A percentile compares a stretch with the other conserved stretches of the same genome.
Evolutionary conservation across 306 rosid species (phyloP).

Genomic region (Pueraria montana): DNA sequence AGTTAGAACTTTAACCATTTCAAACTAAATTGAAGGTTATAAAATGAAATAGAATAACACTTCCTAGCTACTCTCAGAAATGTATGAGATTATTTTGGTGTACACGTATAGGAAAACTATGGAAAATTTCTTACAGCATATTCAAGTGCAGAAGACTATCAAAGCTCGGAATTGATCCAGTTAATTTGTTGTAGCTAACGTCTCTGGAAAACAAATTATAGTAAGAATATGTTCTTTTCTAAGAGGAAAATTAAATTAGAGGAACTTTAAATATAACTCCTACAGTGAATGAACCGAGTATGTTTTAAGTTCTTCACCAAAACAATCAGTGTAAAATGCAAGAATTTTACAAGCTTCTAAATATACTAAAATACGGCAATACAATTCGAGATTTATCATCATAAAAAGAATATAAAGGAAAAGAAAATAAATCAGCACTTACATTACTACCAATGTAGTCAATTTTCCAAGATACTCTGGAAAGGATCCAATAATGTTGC

Average conservation of each 20-base stretch:
- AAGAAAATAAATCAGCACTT: constrained; percentile 39
- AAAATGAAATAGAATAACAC: background rate
- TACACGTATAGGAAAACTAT: constrained; percentile 1
- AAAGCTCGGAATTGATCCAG: background rate
- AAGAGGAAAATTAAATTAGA: background rate
- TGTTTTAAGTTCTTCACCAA: background rate
- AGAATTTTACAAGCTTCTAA: background rate
- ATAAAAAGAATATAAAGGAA: background rate
- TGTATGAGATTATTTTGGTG: background rate
- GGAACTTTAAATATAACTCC: background rate
- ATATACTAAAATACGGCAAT: background rate
- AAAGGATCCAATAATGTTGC: constrained; percentile 62
- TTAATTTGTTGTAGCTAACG: background rate
- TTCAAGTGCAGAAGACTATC: constrained; percentile 31
- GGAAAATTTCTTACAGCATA: constrained; percentile 58
- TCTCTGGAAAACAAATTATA: background rate
- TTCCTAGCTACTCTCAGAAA: constrained; percentile 1
- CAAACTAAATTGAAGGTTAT: background rate
- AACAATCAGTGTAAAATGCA: background rate
- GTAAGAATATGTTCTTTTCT: background rate
- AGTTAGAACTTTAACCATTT: background rate
- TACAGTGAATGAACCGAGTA: background rate
- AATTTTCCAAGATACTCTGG: constrained; percentile 57
- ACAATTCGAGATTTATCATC: background rate
- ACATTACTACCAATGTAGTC: constrained; percentile 53